These are phyloP conservation scores for Agroathelia rolfsii DNA, from an alignment of 1,284 basidiomycete species.

Conservation along the genomic window DNA sequence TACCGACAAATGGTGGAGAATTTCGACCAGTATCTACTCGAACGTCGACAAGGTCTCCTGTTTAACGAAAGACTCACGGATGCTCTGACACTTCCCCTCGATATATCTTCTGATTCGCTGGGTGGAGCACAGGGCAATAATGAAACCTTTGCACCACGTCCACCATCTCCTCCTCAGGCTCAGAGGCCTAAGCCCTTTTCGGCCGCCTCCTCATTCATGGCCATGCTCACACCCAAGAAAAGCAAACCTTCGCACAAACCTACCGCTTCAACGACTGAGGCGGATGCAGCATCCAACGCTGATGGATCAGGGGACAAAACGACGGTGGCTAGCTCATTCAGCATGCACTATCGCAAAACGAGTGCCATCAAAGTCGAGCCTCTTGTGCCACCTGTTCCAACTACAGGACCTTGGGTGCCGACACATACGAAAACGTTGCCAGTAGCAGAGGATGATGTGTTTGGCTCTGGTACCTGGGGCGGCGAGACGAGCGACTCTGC, in stretches of 20 bases:
- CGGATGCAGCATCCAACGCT: conserved; percentile 35
- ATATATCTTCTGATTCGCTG: conserved; percentile 39
- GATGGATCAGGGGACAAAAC: conserved; percentile 27
- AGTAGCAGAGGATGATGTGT: conserved; percentile 58
- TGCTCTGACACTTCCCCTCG: conserved; percentile 68
- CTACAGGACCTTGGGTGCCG: conserved; percentile 53
- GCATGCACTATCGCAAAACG: conserved; percentile 77
- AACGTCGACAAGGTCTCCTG: conserved; percentile 81
- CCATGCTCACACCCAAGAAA: conserved; percentile 73
- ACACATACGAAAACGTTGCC: conserved; percentile 40
- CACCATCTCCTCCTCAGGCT: conserved; percentile 20
- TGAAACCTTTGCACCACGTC: conserved; percentile 17
- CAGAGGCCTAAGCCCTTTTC: conserved; percentile 43
- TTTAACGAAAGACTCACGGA: conserved; percentile 92
- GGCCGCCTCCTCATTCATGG: conserved; percentile 52
- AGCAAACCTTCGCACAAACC: conserved; percentile 31
- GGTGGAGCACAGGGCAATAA: conserved; percentile 14
- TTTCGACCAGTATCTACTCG: conserved; percentile 79
- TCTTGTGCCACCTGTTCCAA: conserved; percentile 50
- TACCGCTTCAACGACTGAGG: conserved; percentile 23
- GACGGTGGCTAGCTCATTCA: conserved; percentile 72
- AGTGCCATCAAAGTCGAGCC: conserved; percentile 65
- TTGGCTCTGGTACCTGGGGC: conserved; percentile 46
- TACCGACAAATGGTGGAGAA: conserved; percentile 67
- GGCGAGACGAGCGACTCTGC: conserved; percentile 24